Percentiles rank a stretch among this genome's conserved stretches.
phyloP scores from a whole-genome alignment of 2,329 filamentous ascomycete genomes.

The Diaporthe sp. region DNA sequence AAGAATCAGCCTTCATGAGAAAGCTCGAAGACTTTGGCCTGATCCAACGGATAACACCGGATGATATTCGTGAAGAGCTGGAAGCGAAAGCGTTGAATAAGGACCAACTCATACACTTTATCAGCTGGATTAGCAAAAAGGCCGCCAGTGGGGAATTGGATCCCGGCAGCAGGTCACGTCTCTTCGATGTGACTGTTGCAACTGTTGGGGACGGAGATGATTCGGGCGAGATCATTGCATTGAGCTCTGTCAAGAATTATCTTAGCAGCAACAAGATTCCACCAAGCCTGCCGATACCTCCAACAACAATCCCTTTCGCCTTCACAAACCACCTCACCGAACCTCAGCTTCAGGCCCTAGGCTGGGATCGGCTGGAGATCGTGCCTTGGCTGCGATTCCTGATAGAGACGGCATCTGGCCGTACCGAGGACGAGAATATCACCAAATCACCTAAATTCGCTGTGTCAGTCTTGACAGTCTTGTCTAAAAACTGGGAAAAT shows the following conservation, averaged over 20 bases:
- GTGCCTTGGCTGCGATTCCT: constrained; percentile 89
- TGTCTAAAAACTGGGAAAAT: constrained; percentile 94
- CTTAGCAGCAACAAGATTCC: constrained; percentile 84
- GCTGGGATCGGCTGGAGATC: constrained; percentile 88
- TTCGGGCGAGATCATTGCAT: constrained; percentile 78
- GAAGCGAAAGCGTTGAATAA: constrained; percentile 85
- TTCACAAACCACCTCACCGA: constrained; percentile 79
- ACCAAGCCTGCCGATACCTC: constrained; percentile 82
- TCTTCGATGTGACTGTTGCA: constrained; percentile 86
- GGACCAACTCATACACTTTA: constrained; percentile 83
- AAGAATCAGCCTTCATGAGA: constrained; percentile 79
- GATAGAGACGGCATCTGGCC: constrained; percentile 73
- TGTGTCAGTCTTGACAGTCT: constrained; percentile 78
- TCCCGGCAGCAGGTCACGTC: constrained; percentile 70
- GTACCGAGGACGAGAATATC: constrained; percentile 75
- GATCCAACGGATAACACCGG: constrained; percentile 87
- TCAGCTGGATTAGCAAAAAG: constrained; percentile 85
- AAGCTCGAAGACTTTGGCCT: constrained; percentile 88
- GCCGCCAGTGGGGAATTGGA: constrained; percentile 81
- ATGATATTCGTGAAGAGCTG: constrained; percentile 87
- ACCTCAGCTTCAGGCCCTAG: constrained; percentile 80
- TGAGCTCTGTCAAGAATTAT: constrained; percentile 81
- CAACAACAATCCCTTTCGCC: constrained; percentile 85
- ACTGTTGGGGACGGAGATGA: constrained; percentile 69
- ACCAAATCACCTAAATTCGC: constrained; percentile 81